Evolutionary conservation across 176 grass and related monocot species (phyloP), one percentile per base, ranked within the genome.

Genomic region (Ampelocalamus luodianensis): DNA sequence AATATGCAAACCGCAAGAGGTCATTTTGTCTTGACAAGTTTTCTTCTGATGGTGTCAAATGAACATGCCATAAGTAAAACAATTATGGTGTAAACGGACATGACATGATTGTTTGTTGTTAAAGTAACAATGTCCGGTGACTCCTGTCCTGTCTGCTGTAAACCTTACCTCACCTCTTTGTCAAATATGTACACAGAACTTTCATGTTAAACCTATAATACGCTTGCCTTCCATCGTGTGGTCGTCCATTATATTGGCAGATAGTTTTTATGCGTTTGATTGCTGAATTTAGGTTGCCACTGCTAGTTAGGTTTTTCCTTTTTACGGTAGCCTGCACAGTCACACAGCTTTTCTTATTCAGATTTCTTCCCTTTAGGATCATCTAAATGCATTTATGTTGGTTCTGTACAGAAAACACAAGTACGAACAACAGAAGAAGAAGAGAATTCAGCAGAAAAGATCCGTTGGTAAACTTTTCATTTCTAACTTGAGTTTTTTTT

Each of bases 381-480:
- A 38, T 39, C 51, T 78, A 79, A 86, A 83, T 80, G 38, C 24
- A 4, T 72, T 67, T 78, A 4, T 83, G 5, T 73, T 86, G 43
- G 53, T 81, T 85, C 66, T 79, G 63, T 82, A 85, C 88, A 98
- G 96, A 89, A 98, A 98, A 90, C 89, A 94, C 78, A 94, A 81
- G 50, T 98, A 92, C 62, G 93, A 98, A 87, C 93, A 89, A 44
- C 91, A 93, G 83, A 98, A 98, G 94, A 98, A 98, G 90, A 90
- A 98, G 83, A 87, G 80, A 63, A 84, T 85, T 65, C 93, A 98
- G 88, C 93, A 95, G 78, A 98, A 93, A 93, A 95, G 91, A 93
- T 93, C 93, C 24, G 87, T 92, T 71, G 93, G 90, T 93, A 85
- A 71, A 71, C 51, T 72, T 81, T 64, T 53, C 6, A 40, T 81